These are phyloP conservation scores for Punica granatum DNA, from an alignment of 345 rosid genomes.

Conservation along the genomic window DNA sequence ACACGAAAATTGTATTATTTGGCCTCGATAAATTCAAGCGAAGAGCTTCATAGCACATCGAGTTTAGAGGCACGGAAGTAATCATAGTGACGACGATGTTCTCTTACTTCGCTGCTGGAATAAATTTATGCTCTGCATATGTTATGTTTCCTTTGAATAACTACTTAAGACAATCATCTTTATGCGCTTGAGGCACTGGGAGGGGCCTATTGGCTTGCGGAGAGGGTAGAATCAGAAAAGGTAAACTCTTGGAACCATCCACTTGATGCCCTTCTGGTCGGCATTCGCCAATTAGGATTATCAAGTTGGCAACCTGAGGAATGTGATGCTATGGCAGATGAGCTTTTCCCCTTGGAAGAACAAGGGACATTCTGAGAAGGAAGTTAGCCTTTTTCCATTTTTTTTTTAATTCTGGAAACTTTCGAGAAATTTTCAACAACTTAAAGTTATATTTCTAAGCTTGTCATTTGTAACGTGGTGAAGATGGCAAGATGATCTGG, in stretches of 20 bases:
- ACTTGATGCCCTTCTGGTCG: conserved; percentile 57
- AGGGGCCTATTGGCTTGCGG: conserved; percentile 69
- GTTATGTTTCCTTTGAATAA: too few species aligned
- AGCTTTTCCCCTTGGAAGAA: conserved; percentile 81
- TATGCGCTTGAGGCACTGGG: conserved; percentile 69
- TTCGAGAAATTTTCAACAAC: too few species aligned
- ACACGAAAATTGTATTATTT: neutral
- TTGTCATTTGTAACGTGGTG: conserved; percentile 41
- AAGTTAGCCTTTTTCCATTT: conserved; percentile 38
- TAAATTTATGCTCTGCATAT: too few species aligned
- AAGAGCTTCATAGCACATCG: too few species aligned
- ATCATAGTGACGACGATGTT: too few species aligned
- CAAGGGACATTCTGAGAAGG: conserved; percentile 59
- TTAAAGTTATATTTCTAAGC: neutral
- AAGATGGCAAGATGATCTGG: conserved; percentile 85
- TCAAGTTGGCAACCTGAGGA: conserved; percentile 95
- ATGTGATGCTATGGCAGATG: conserved; percentile 69
- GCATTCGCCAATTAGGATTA: conserved; percentile 70
- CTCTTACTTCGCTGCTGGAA: too few species aligned
- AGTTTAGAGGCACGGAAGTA: too few species aligned
- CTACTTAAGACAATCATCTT: conserved; percentile 62
- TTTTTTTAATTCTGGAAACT: too few species aligned
- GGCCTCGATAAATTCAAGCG: neutral
- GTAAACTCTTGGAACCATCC: conserved; percentile 65
- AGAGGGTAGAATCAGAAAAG: conserved; percentile 47